Base-by-base conservation (phyloP, 139 green algal genomes). In the Dunaliella primolecta region DNA sequence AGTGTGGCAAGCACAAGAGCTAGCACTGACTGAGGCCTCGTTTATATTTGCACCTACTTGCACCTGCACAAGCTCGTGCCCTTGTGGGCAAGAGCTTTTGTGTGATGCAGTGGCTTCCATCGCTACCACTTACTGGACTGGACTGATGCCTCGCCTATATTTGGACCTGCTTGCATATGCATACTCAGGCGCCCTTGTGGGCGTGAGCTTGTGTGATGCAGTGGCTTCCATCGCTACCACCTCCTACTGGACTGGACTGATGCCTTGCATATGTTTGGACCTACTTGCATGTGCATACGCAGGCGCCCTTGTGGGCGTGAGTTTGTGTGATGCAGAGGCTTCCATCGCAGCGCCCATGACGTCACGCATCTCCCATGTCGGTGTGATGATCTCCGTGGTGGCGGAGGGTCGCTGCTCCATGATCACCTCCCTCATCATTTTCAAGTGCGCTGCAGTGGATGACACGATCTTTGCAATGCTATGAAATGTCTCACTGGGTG, bases 161-260 rank as follows among this genome's bases (percentile, higher is more conserved):
- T n/a, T n/a, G n/a, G n/a, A n/a, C n/a, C n/a, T n/a, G 21, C 56
- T 72, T 15, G 15, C 20, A 15, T 72, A 21, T 21, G 15, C 72
- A 33, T 21, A 3, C 72, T 31, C 56, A 78, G 81, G 81, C 57
- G 81, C 81, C 11, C 57, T 84, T 2, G 81, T 84, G 2, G 86
- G 82, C 21, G 81, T 89, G 75, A 80, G 55, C 27, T 71, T 89
- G 82, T 88, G 84, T 64, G 80, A 88, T 29, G 80, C 80, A 3
- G 84, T 83, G 75, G 80, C 76, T 21, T 83, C 77, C 34, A 81
- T 87, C 20, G 84, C 84, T 2, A 78, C 84, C 1, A 77, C 84
- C 1, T n/a, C n/a, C n/a, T n/a, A n/a, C n/a, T n/a, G n/a, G n/a
- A n/a, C n/a, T n/a, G n/a, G n/a, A n/a, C n/a, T n/a, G n/a, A n/a